These are phyloP conservation scores for Cladophialophora exuberans DNA, from an alignment of 2,329 filamentous ascomycete species.

Conservation along the genomic window DNA sequence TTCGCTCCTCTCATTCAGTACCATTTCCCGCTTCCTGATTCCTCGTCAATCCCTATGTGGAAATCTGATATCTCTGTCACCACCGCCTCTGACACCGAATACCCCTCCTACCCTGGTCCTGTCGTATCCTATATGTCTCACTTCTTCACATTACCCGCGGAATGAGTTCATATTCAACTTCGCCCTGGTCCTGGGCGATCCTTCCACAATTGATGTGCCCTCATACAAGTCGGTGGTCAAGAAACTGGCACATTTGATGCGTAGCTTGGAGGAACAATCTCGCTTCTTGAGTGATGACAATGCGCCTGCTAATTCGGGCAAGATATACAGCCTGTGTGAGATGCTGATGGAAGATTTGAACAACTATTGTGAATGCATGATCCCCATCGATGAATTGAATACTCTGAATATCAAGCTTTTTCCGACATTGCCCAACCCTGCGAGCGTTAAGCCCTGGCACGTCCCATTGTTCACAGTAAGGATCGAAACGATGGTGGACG, in stretches of 20 bases:
- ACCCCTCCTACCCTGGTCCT: slow-evolving; percentile 74
- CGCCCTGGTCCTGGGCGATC: slow-evolving; percentile 73
- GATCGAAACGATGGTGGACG: slow-evolving; percentile 56
- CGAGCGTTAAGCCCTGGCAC: slow-evolving; percentile 81
- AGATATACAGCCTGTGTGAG: slow-evolving; percentile 74
- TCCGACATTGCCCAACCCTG: slow-evolving; percentile 75
- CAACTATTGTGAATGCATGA: slow-evolving; percentile 98
- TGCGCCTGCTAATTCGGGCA: slow-evolving; percentile 50
- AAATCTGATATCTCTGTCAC: slow-evolving; percentile 64
- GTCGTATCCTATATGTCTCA: slow-evolving; percentile 86
- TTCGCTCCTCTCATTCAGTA: slow-evolving; percentile 82
- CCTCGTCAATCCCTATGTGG: slow-evolving; percentile 95
- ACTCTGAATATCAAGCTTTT: slow-evolving; percentile 97
- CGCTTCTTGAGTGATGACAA: slow-evolving; percentile 66
- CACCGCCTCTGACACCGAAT: slow-evolving; percentile 46
- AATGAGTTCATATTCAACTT: slow-evolving; percentile 99
- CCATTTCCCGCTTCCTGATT: slow-evolving; percentile 89
- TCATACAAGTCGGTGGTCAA: slow-evolving; percentile 84
- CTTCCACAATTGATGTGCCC: slow-evolving; percentile 61
- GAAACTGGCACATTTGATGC: slow-evolving; percentile 82
- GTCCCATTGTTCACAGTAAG: slow-evolving; percentile 76
- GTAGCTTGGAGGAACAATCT: slow-evolving; percentile 88
- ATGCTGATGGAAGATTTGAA: slow-evolving; percentile 91
- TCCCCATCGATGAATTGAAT: slow-evolving; percentile 94
- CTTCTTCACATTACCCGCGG: slow-evolving; percentile 78